Evolutionary conservation across 2,329 filamentous ascomycete species (phyloP).

Genomic region (Bipolaris oryzae): DNA sequence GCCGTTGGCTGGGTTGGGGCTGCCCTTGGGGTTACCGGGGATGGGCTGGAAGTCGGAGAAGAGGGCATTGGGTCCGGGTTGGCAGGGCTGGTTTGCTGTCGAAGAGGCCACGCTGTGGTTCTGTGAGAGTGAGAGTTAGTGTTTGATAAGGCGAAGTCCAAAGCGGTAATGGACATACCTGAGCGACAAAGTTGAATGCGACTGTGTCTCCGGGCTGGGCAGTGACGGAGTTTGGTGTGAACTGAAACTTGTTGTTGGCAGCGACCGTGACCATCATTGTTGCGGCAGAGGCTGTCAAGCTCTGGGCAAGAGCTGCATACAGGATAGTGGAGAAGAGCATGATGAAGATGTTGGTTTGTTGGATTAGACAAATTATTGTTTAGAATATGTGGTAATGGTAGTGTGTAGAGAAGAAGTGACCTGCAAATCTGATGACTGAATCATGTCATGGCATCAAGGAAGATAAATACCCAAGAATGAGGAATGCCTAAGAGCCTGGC

Average conservation of each 20-base stretch:
- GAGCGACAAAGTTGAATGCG: slow-evolving; percentile 34
- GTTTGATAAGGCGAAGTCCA: background rate
- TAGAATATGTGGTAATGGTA: background rate
- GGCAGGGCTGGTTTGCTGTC: slow-evolving; percentile 33
- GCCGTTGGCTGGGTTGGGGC: slow-evolving; percentile 19
- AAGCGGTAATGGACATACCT: slow-evolving; percentile 12
- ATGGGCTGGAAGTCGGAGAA: slow-evolving; percentile 40
- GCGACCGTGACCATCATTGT: slow-evolving; percentile 40
- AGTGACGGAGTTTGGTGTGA: slow-evolving; percentile 34
- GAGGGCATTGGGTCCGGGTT: slow-evolving; percentile 31
- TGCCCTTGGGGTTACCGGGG: slow-evolving; percentile 20
- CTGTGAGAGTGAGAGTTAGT: slow-evolving; percentile 11
- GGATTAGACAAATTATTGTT: slow-evolving; percentile 4
- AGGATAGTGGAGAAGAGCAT: slow-evolving; percentile 35
- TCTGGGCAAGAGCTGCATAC: slow-evolving; percentile 31
- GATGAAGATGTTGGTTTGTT: slow-evolving; percentile 2
- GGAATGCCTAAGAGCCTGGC: slow-evolving; percentile 6
- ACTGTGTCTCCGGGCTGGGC: slow-evolving; percentile 39
- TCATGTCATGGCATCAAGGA: background rate
- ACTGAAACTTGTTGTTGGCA: slow-evolving; percentile 41
- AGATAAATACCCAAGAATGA: slow-evolving; percentile 2
- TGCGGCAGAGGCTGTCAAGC: slow-evolving; percentile 32
- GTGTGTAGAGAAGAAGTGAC: slow-evolving; percentile 6
- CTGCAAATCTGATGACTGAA: slow-evolving; percentile 10
- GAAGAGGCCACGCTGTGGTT: slow-evolving; percentile 39